Evolutionary conservation across 73 alveolate species (phyloP).

Genomic region (Paramecium octaurelia): DNA sequence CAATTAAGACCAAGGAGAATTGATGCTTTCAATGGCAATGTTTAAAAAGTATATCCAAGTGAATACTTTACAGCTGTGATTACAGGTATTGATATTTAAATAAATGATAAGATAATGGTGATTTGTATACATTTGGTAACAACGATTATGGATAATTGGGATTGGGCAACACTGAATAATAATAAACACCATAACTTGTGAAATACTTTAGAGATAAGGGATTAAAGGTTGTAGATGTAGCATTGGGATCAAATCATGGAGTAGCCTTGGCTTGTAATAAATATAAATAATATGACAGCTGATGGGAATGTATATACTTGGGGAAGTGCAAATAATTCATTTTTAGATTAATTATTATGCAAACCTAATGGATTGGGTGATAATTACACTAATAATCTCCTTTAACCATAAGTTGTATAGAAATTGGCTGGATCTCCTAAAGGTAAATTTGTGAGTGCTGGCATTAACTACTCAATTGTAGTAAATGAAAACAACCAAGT

Average conservation of each 20-base stretch:
- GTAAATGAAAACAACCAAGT: background rate
- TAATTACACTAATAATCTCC: background rate
- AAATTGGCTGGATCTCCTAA: background rate
- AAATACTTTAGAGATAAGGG: conserved; percentile 15
- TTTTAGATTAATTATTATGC: background rate
- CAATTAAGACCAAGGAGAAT: conserved; percentile 28
- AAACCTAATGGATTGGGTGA: conserved; percentile 4
- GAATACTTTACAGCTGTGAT: conserved; percentile 23
- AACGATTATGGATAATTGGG: conserved; percentile 36
- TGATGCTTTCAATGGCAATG: conserved; percentile 26
- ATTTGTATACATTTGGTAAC: conserved; percentile 32
- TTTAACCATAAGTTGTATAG: background rate
- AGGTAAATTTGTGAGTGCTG: conserved; percentile 1
- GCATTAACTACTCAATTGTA: background rate
- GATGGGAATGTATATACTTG: conserved; percentile 43
- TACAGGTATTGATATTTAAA: background rate
- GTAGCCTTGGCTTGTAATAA: conserved; percentile 17
- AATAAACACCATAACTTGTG: conserved; percentile 25
- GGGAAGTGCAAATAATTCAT: conserved; percentile 23
- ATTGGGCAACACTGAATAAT: background rate
- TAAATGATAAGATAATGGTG: conserved; percentile 14
- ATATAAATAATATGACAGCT: background rate
- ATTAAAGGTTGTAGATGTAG: conserved; percentile 11
- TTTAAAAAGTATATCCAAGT: conserved; percentile 3
- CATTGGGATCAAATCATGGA: conserved; percentile 3